Percentiles rank a stretch among this genome's conserved stretches.
Evolutionary conservation across 2,329 filamentous ascomycete genomes (phyloP).

Genomic region (Corynespora cassiicola): DNA sequence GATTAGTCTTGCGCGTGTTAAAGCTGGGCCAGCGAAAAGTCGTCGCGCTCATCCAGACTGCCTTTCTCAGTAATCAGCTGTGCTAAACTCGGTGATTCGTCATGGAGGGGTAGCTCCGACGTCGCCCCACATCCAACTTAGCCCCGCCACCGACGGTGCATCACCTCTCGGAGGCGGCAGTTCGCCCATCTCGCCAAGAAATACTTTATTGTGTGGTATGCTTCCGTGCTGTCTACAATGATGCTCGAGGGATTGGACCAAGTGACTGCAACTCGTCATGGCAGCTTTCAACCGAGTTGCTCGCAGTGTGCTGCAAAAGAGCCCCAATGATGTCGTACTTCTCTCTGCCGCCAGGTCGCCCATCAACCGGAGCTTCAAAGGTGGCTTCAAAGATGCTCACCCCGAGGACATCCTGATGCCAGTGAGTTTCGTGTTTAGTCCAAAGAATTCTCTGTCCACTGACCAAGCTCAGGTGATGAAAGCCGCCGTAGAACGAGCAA

Average conservation of each 20-base stretch:
- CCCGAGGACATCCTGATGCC: slow-evolving; percentile 81
- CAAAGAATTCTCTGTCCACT: too few species aligned
- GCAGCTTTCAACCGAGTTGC: slow-evolving; percentile 35
- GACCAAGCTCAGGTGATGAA: slow-evolving; percentile 84
- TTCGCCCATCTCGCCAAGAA: slow-evolving; percentile 15
- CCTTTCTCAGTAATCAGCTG: slow-evolving; percentile 4
- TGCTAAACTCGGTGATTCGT: slow-evolving; percentile 23
- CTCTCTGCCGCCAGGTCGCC: slow-evolving; percentile 89
- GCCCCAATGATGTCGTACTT: slow-evolving; percentile 93
- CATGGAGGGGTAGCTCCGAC: slow-evolving; percentile 35
- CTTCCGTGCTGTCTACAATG: too few species aligned
- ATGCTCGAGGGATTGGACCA: slow-evolving; percentile 11
- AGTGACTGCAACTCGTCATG: slow-evolving; percentile 19
- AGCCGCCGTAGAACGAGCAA: slow-evolving; percentile 41
- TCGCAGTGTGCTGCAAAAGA: slow-evolving; percentile 76
- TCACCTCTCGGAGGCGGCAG: slow-evolving; percentile 26
- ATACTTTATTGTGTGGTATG: slow-evolving; percentile 2
- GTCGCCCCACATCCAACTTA: slow-evolving; percentile 35
- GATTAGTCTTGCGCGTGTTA: background rate
- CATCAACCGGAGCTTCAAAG: slow-evolving; percentile 85
- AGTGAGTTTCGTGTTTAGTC: slow-evolving; percentile 46
- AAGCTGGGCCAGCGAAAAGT: slow-evolving; percentile 7
- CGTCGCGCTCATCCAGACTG: slow-evolving; percentile 5
- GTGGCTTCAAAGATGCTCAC: slow-evolving; percentile 90
- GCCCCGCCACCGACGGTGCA: slow-evolving; percentile 36